phyloP scores from a whole-genome alignment of 148 eudicot genomes.

The Polygonum maritimum region DNA sequence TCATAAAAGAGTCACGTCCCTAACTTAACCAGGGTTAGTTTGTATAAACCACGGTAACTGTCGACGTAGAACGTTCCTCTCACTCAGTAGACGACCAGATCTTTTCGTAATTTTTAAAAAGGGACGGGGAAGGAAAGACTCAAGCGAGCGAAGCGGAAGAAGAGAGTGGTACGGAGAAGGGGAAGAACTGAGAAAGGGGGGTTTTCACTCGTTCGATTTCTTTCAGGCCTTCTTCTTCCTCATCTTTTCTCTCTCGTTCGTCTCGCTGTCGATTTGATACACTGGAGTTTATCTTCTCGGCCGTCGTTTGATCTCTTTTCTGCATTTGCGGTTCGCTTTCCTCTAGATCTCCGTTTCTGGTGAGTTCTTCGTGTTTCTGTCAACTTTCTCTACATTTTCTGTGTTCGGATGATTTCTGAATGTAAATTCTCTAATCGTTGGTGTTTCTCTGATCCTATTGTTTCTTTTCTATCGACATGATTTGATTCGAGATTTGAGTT shows the following conservation, averaged over 20 bases:
- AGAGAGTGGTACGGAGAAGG: background rate
- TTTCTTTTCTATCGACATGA: background rate
- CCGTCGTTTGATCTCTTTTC: background rate
- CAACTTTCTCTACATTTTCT: background rate
- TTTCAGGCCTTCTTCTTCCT: background rate
- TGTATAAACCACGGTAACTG: background rate
- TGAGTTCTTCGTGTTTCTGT: background rate
- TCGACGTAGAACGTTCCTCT: background rate
- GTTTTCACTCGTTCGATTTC: background rate
- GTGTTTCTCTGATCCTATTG: background rate
- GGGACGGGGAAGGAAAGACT: background rate
- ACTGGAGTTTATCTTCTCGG: background rate
- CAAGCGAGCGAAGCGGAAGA: slow-evolving; percentile 1
- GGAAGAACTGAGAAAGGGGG: background rate
- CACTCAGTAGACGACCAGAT: background rate
- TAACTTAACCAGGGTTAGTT: background rate
- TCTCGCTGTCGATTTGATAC: background rate
- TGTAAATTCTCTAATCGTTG: background rate
- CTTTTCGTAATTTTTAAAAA: background rate
- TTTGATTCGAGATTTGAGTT: background rate
- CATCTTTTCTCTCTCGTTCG: background rate
- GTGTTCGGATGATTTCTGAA: background rate
- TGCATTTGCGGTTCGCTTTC: background rate
- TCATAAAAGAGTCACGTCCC: background rate
- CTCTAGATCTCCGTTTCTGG: slow-evolving; percentile 1